These are phyloP conservation scores for Aurifilum marmelostoma DNA, from an alignment of 2,329 filamentous ascomycete genomes.

Conservation along the genomic window DNA sequence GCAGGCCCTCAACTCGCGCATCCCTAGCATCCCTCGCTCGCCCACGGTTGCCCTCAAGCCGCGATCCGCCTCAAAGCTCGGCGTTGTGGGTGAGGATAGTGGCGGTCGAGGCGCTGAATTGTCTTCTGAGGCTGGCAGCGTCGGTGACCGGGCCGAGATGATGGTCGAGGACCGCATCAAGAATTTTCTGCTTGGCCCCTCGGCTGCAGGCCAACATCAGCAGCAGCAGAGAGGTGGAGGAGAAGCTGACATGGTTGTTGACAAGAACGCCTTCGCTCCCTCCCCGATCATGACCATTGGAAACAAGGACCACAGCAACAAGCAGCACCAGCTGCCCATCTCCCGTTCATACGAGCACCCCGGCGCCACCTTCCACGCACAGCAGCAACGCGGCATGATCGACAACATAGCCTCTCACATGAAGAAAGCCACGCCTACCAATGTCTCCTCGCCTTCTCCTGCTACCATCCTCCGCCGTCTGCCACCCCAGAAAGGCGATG, in stretches of 20 bases:
- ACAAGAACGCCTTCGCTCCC: not conserved
- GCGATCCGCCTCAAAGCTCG: constrained; percentile 18
- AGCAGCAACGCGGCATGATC: not conserved
- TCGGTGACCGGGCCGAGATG: not conserved
- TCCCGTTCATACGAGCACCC: not conserved
- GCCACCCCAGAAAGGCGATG: not conserved
- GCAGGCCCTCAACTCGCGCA: not conserved
- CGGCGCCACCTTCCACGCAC: too few relatives aligned
- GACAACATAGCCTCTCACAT: not conserved
- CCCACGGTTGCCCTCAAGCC: constrained; percentile 16
- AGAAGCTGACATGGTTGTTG: not conserved
- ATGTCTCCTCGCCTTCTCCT: not conserved
- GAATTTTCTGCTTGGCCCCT: constrained; percentile 12
- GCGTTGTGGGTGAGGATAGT: constrained; percentile 7
- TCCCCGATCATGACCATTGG: not conserved
- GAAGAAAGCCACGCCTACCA: not conserved
- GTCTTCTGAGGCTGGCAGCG: constrained; percentile 14
- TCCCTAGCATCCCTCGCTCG: constrained; percentile 15
- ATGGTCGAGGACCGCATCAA: constrained; percentile 11
- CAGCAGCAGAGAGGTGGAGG: not conserved
- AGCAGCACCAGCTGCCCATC: not conserved
- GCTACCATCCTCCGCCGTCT: not conserved
- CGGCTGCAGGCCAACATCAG: not conserved
- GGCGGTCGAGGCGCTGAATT: not conserved
- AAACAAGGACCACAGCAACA: not conserved